Evolutionary conservation across 371 early-diverging fungal genomes (phyloP).

Genomic region (Zopfochytrium polystomum): DNA sequence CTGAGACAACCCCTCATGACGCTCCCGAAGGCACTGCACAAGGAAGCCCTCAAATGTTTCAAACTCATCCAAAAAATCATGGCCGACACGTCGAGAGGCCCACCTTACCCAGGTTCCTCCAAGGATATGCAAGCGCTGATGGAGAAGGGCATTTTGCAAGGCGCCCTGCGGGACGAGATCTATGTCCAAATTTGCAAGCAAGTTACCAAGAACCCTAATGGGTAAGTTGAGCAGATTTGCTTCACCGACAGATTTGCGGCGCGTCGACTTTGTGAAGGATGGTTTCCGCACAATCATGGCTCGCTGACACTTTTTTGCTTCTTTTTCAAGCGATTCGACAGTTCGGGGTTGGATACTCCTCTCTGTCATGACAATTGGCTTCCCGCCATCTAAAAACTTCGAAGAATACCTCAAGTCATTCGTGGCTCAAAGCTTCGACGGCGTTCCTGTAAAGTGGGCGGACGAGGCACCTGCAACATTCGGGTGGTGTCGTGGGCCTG

Average conservation of each 20-base stretch:
- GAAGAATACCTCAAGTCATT: conserved; percentile 80
- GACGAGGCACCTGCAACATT: neutral
- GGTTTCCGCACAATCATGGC: neutral
- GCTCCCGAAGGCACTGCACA: conserved; percentile 70
- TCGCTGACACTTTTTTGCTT: neutral
- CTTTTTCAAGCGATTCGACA: conserved; percentile 55
- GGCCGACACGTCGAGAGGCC: conserved; percentile 62
- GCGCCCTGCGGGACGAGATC: too few relatives aligned
- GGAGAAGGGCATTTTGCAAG: conserved; percentile 82
- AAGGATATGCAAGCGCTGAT: conserved; percentile 72
- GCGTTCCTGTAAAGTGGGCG: conserved; percentile 12
- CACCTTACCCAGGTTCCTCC: conserved; percentile 19
- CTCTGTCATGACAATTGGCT: conserved; percentile 73
- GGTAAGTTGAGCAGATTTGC: neutral
- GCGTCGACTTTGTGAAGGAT: neutral
- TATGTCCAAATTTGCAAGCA: conserved; percentile 88
- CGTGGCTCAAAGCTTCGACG: conserved; percentile 60
- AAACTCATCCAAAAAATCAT: conserved; percentile 78
- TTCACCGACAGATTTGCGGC: neutral
- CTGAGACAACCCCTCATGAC: conserved; percentile 73
- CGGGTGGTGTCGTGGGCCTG: conserved; percentile 16
- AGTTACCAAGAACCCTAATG: conserved; percentile 2
- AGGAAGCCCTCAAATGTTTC: conserved; percentile 84
- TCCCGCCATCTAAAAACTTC: conserved; percentile 89
- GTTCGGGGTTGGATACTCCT: conserved; percentile 86